Base-by-base conservation (phyloP, 2,329 filamentous ascomycete species). In the Epichloe sylvatica region DNA sequence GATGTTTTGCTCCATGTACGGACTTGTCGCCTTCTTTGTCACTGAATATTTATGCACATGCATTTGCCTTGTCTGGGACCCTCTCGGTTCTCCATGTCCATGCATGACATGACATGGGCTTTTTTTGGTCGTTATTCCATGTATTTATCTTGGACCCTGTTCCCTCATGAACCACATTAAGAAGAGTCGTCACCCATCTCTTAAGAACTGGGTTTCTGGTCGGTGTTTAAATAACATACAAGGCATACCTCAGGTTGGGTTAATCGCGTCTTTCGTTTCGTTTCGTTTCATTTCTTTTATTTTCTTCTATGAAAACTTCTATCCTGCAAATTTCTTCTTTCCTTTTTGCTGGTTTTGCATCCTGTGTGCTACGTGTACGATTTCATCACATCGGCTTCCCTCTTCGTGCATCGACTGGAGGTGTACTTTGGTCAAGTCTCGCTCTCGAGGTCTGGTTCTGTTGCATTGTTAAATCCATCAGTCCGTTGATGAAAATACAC, bases 51-150 rank as follows among this genome's bases (percentile, higher is more conserved):
- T 23, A 46, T 45, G 49, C 51, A 52, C 52, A 52, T 56, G 51
- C 52, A 51, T 49, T 52, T 58, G 52, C 54, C 54, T 57, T 57
- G 53, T 57, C 43, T 45, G 53, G 55, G 64, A 64, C 62, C 61
- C 62, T 64, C 60, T 45, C n/a, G 40, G 44, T 59, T 62, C 62
- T 64, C 64, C 63, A 65, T 66, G 61, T 59, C 59, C 62, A 64
- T 66, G 63, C 64, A 66, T 58, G 54, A 49, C 55, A 59, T 25
- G 30, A 13, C 8, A 30, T 63, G 60, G 60, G 60, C 42, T 50
- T 37, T 19, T 25, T 44, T 46, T 34, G 23, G 25, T 36, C 11
- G 11, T 39, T 39, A n/a, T 42, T 47, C 17, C 39, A 30, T 52
- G 40, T 40, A 38, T 43, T 45, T 50, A 52, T 52, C 21, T 52